A percentile compares a stretch with the other conserved stretches of the same genome.
Conservation (phyloP, 805 yeast species). For the Barnettozyma sucrosica region DNA sequence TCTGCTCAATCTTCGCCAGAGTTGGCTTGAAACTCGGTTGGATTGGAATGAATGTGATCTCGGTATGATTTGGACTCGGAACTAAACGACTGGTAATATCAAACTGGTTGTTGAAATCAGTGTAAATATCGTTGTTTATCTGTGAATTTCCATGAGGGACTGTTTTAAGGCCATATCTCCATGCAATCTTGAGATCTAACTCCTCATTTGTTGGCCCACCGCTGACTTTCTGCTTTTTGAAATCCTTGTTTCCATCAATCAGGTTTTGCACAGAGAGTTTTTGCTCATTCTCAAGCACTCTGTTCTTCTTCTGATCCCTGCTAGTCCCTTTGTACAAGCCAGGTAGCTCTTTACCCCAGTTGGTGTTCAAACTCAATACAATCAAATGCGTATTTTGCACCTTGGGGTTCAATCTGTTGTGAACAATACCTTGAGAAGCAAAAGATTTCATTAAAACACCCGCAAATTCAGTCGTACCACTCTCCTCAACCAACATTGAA, state of each 20-base stretch:
- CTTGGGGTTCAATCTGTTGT: slow-evolving; percentile 44
- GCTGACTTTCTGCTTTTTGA: slow-evolving; percentile 6
- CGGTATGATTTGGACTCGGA: slow-evolving; percentile 62
- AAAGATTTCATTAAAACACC: slow-evolving; percentile 62
- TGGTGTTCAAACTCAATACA: slow-evolving; percentile 51
- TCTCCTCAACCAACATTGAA: slow-evolving; percentile 69
- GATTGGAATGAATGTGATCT: slow-evolving; percentile 50
- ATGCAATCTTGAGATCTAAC: slow-evolving; percentile 75
- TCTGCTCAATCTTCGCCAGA: slow-evolving; percentile 37
- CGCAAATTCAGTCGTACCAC: slow-evolving; percentile 83
- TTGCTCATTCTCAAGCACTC: slow-evolving; percentile 50
- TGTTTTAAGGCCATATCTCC: slow-evolving; percentile 74
- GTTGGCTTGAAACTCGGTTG: slow-evolving; percentile 25
- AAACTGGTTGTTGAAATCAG: slow-evolving; percentile 58
- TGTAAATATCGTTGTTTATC: slow-evolving; percentile 33
- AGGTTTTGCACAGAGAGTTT: slow-evolving; percentile 66
- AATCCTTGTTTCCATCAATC: slow-evolving; percentile 29
- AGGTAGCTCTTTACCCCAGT: slow-evolving; percentile 69
- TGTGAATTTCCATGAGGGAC: slow-evolving; percentile 22
- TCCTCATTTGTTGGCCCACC: slow-evolving; percentile 7
- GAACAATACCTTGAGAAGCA: slow-evolving; percentile 72
- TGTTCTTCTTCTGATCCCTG: slow-evolving; percentile 58
- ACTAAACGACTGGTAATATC: slow-evolving; percentile 68
- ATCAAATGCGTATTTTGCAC: slow-evolving; percentile 50
- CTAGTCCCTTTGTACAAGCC: slow-evolving; percentile 68